phyloP scores from a whole-genome alignment of 208 protist genomes.

The Ichthyophonus hoferi region DNA sequence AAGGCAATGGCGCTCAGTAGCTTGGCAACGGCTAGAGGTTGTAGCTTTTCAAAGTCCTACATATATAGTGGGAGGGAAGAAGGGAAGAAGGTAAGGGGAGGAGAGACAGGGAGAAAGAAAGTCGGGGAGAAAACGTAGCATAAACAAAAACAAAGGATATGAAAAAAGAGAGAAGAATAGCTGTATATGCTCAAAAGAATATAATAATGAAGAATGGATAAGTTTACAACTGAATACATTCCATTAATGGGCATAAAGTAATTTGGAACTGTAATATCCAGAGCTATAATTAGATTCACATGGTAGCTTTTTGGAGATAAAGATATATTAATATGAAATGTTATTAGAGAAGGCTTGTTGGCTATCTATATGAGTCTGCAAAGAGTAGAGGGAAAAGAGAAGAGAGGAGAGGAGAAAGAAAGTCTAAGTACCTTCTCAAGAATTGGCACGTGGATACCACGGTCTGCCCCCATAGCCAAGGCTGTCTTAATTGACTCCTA shows the following conservation, averaged over 20 bases:
- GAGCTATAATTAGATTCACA: too few species aligned
- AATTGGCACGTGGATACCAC: conserved; percentile 86
- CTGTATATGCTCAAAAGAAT: too few species aligned
- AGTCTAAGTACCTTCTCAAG: too few species aligned
- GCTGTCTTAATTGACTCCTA: conserved; percentile 81
- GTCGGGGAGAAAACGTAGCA: neutral
- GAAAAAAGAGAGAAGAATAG: neutral
- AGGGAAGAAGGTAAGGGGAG: neutral
- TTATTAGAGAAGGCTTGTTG: too few species aligned
- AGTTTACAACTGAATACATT: too few species aligned
- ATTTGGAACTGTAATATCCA: too few species aligned
- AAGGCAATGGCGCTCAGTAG: conserved; percentile 75
- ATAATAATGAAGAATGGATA: too few species aligned
- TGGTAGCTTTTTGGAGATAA: too few species aligned
- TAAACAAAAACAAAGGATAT: too few species aligned
- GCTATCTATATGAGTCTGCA: neutral
- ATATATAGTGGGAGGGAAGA: neutral
- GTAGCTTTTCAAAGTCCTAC: conserved; percentile 58
- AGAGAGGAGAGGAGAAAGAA: too few species aligned
- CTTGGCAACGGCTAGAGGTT: conserved; percentile 83
- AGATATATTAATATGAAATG: too few species aligned
- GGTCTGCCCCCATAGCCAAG: conserved; percentile 89
- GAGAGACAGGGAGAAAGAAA: neutral
- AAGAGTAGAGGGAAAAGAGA: neutral
- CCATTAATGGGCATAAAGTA: too few species aligned